Evolutionary conservation across 257 asterid species (phyloP).

Genomic region (Haberlea rhodopensis): DNA sequence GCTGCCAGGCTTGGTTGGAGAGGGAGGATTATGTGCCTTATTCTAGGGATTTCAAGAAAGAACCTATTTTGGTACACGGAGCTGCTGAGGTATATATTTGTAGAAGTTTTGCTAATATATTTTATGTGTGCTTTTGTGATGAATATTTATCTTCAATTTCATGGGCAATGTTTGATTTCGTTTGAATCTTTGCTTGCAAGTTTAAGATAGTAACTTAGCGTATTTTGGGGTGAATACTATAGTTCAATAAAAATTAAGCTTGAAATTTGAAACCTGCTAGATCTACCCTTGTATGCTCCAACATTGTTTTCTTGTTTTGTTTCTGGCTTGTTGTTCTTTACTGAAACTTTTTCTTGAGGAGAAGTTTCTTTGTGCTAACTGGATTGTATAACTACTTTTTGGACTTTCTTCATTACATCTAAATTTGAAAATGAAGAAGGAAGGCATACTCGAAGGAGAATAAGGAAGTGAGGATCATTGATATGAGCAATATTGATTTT

Average conservation of each 20-base stretch:
- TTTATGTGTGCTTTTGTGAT: background rate
- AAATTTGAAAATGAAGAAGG: background rate
- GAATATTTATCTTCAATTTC: background rate
- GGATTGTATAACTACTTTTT: conserved; percentile 11
- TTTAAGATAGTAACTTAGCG: background rate
- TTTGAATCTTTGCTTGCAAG: background rate
- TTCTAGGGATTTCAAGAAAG: conserved; percentile 64
- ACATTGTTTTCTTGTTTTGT: background rate
- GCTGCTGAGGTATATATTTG: conserved; percentile 49
- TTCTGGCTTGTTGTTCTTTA: conserved; percentile 8
- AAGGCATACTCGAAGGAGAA: background rate
- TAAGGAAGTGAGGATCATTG: conserved; percentile 13
- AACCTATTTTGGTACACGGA: conserved; percentile 66
- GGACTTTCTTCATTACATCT: conserved; percentile 13
- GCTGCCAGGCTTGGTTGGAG: conserved; percentile 85
- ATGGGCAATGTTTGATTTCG: background rate
- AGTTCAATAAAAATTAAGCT: background rate
- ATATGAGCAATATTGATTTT: conserved; percentile 13
- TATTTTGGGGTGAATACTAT: background rate
- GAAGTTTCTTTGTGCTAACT: conserved; percentile 1
- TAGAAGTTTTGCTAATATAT: background rate
- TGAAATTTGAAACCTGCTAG: background rate
- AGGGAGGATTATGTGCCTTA: conserved; percentile 59
- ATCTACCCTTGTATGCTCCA: background rate
- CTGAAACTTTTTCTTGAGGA: conserved; percentile 18